Base-by-base conservation (phyloP, 176 grass and related monocot genomes). In the Triticum dicoccoides region DNA sequence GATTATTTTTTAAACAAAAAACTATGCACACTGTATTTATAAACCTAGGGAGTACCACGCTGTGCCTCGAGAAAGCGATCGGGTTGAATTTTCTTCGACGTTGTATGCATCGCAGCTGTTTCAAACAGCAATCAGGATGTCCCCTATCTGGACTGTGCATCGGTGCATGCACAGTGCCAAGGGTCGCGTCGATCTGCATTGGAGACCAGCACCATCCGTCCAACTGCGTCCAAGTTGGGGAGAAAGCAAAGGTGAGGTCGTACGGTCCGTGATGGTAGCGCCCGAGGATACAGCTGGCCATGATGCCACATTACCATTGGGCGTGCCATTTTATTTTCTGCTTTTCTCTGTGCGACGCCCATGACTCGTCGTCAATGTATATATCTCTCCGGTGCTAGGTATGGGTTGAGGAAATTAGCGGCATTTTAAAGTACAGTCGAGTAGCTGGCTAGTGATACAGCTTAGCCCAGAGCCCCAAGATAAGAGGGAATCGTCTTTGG, bases 401-500 rank as follows among this genome's bases (percentile, higher is more conserved):
- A 37, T 64, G 69, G 78, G 49, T 86, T 38, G 3, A 13, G 65
- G 21, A 8, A 7, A 32, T 29, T 47, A 30, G 10, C 82, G 5
- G 9, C 58, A 44, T 83, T 87, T 83, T 87, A 45, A 83, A 84
- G 81, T 84, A 91, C 45, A 30, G 34, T 58, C 1, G 6, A 38
- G 2, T 67, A 67, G 84, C 80, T 61, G 80, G 73, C 65, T 6
- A 38, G 79, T 51, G 75, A 61, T n/a, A 23, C 73, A 72, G 79
- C 72, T 77, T 66, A 44, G 56, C 30, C 32, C 17, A 35, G 49
- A 35, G 49, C 51, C 42, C 73, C 30, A 4, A 61, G 89, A 90
- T 91, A 84, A 91, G 85, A 67, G 47, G 68, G 89, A 87, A 91
- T 87, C 81, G 45, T 51, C 67, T 80, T 47, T 61, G 44, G 25